Evolutionary conservation across 2,329 filamentous ascomycete genomes (phyloP), one percentile per base, ranked within the genome.

Genomic region (Fusarium oligoseptatum): DNA sequence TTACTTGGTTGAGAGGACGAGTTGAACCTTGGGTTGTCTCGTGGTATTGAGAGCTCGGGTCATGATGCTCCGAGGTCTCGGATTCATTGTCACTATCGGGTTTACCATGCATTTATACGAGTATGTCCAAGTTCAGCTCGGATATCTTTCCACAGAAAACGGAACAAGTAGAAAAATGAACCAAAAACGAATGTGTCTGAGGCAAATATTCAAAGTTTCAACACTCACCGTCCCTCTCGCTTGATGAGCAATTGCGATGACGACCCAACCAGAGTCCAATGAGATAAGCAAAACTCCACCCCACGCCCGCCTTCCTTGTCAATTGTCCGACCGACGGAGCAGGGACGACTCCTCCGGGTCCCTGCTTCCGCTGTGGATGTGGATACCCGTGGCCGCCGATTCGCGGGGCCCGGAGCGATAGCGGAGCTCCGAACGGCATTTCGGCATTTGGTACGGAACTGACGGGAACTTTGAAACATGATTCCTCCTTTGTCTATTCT

Each of bases 51-150:
- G 64, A 34, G 24, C 29, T 70, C 36, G 41, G 36, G 60, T 50
- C 48, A 1, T 62, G 60, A 32, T 57, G 58, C 56, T 64, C 61
- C 61, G 67, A 61, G 27, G 61, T 61, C 9, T 73, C 57, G 43
- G 66, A 67, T 37, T 72, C 76, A 70, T 73, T 64, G 27, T 75
- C 68, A 71, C 60, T 62, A 39, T 70, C 50, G 8, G 61, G 32
- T 39, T 48, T 71, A 37, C 70, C 71, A 65, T 72, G 57, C 77
- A 79, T 79, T 65, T 72, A 77, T 69, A 60, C 62, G 22, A n/a
- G 17, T 56, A 36, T 10, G 4, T 32, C 24, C 15, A 27, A 6
- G 10, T 27, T 27, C 20, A 55, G 34, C n/a, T 22, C 32, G 10
- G 2, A 41, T 7, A 32, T 32, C 3, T 55, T 6, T 29, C 12